Percentiles rank a stretch among this genome's conserved stretches.
phyloP scores from a whole-genome alignment of 352 stramenopile genomes.

The Phytopythium mirpurense region DNA sequence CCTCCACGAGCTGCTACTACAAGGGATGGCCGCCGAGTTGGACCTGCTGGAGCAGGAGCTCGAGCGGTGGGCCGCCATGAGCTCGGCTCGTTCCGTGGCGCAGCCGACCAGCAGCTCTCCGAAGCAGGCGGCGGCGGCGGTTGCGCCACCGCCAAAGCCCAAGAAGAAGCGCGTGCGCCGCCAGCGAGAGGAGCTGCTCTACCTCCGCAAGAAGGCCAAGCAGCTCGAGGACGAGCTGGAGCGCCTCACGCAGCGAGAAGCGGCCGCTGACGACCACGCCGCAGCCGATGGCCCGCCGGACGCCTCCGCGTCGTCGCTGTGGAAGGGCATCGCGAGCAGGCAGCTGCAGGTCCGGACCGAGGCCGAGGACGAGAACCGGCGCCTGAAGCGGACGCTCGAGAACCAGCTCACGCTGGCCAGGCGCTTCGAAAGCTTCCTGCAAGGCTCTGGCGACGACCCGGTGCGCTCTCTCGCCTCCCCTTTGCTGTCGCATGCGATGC shows the following conservation, averaged over 20 bases:
- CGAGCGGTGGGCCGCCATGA: slow-evolving; percentile 2
- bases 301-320: slow-evolving; percentile 5
- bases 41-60: slow-evolving; percentile 1
- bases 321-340: slow-evolving; percentile 9
- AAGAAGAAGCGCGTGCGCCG: slow-evolving; percentile 32
- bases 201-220: slow-evolving; percentile 34
- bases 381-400: slow-evolving; percentile 9
- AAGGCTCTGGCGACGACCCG: background rate
- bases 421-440: slow-evolving; percentile 6
- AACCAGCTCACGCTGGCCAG: slow-evolving; percentile 9
- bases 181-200: slow-evolving; percentile 37
- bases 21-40: slow-evolving; percentile 1
- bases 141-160: background rate
- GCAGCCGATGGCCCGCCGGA: background rate
- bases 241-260: background rate
- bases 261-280: background rate
- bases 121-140: background rate
- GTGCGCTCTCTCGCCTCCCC: background rate
- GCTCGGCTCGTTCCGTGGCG: background rate
- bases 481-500: no score
- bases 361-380: slow-evolving; percentile 8
- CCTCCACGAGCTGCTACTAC: no score
- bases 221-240: slow-evolving; percentile 32
- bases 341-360: slow-evolving; percentile 2
- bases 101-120: background rate